Conservation (phyloP, 257 asterid species). For the Lantana camara region DNA sequence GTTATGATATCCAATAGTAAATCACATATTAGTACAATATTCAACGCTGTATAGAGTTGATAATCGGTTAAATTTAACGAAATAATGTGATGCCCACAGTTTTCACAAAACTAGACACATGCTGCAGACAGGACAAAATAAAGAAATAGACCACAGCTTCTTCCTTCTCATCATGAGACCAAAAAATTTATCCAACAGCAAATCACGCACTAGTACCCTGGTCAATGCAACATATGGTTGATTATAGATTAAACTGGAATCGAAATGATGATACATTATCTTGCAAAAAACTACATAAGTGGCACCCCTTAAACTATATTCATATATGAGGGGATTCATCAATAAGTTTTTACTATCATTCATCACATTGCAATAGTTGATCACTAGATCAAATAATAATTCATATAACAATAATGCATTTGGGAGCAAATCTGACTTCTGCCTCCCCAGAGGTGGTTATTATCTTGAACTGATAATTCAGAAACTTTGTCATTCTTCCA, state of each 20-base stretch:
- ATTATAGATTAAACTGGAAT: too few relatives aligned
- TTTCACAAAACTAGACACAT: too few relatives aligned
- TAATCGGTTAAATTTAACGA: not conserved
- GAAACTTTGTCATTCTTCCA: not conserved
- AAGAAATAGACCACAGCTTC: not conserved
- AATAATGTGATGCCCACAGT: too few relatives aligned
- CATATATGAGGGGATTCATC: not conserved
- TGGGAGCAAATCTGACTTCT: not conserved
- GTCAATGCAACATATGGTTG: too few relatives aligned
- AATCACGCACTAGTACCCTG: too few relatives aligned
- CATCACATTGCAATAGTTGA: not conserved
- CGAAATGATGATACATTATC: not conserved
- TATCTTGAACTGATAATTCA: not conserved
- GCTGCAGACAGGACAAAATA: not conserved
- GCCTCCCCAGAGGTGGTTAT: not conserved
- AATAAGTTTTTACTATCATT: not conserved
- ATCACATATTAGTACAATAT: conserved; percentile 7
- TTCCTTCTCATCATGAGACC: not conserved
- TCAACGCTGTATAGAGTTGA: conserved; percentile 3
- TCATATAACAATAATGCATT: not conserved
- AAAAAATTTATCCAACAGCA: too few relatives aligned
- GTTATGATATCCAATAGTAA: conserved; percentile 6
- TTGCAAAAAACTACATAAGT: not conserved
- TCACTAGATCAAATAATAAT: not conserved
- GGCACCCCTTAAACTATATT: not conserved